phyloP scores from a whole-genome alignment of 2,329 filamentous ascomycete genomes.

The Alternaria solani region DNA sequence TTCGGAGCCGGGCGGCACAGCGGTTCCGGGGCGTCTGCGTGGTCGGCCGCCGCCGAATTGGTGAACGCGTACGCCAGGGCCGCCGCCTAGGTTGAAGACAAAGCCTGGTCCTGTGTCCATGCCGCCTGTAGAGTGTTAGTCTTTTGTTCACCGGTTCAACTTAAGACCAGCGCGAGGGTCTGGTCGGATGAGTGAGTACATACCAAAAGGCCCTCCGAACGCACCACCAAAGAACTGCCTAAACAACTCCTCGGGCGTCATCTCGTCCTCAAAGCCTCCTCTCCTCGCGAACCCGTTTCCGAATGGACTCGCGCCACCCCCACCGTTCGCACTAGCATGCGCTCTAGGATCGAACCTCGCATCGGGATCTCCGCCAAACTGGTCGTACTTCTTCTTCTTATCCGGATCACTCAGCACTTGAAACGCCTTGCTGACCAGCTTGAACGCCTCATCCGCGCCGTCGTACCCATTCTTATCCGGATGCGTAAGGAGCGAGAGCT shows the following conservation, averaged over 20 bases:
- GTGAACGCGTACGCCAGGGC: conserved; percentile 90
- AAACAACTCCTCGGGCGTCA: conserved; percentile 97
- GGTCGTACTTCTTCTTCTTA: conserved; percentile 88
- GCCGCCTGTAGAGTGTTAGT: conserved; percentile 53
- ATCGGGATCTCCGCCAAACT: conserved; percentile 91
- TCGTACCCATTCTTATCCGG: conserved; percentile 99
- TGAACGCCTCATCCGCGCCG: conserved; percentile 96
- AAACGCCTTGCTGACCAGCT: conserved; percentile 95
- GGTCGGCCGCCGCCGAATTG: conserved; percentile 88
- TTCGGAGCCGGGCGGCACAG: conserved; percentile 64
- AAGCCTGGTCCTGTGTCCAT: conserved; percentile 87
- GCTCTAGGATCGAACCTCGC: conserved; percentile 76
- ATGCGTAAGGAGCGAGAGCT: conserved; percentile 91
- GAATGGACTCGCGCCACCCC: conserved; percentile 67
- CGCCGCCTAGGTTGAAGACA: conserved; percentile 93
- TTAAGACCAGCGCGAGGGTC: neutral
- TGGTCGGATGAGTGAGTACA: conserved; percentile 27
- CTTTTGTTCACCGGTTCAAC: neutral
- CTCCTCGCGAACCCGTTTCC: conserved; percentile 62
- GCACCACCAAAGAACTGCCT: conserved; percentile 92
- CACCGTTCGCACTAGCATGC: conserved; percentile 49
- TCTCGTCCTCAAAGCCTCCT: conserved; percentile 84
- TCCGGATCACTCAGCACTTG: conserved; percentile 91
- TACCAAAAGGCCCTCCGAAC: conserved; percentile 72
- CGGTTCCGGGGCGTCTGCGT: conserved; percentile 71